Conservation (phyloP, 1,284 basidiomycete genomes). For the Phaffia rhodozyma region DNA sequence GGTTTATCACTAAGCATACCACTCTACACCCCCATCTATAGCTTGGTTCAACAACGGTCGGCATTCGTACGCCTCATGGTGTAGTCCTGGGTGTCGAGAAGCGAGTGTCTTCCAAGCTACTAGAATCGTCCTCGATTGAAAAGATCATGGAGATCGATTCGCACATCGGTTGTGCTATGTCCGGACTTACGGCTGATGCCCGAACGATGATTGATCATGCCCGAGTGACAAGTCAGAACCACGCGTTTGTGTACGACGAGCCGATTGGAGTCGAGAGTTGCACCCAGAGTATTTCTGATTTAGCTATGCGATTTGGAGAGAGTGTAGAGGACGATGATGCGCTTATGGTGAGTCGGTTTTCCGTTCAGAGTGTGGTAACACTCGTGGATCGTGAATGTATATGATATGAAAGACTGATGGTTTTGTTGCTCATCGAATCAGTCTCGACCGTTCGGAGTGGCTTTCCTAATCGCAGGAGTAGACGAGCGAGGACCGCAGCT, state of each 20-base stretch:
- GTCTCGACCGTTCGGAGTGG: constrained; percentile 97
- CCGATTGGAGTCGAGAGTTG: constrained; percentile 91
- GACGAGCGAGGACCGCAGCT: constrained; percentile 94
- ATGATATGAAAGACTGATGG: neutral
- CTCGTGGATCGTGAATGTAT: too few species aligned
- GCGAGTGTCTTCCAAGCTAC: constrained; percentile 90
- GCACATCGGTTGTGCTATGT: constrained; percentile 97
- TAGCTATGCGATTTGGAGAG: constrained; percentile 95
- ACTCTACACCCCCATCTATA: constrained; percentile 29
- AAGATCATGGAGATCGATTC: constrained; percentile 99
- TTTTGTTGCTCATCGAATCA: constrained; percentile 22
- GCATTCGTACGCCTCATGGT: constrained; percentile 73
- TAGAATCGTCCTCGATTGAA: constrained; percentile 92
- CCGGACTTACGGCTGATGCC: constrained; percentile 92
- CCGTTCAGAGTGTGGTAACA: too few species aligned
- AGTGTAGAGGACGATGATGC: constrained; percentile 98
- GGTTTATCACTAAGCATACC: too few species aligned
- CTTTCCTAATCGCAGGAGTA: constrained; percentile 88
- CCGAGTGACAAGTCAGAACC: constrained; percentile 91
- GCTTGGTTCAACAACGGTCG: constrained; percentile 97
- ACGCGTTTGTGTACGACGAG: constrained; percentile 95
- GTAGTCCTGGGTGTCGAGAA: constrained; percentile 95
- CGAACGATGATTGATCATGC: constrained; percentile 99
- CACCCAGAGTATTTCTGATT: constrained; percentile 95
- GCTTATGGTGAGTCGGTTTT: constrained; percentile 58